Conservation (phyloP, 1,139 yeast species). For the Diutina catenulata region DNA sequence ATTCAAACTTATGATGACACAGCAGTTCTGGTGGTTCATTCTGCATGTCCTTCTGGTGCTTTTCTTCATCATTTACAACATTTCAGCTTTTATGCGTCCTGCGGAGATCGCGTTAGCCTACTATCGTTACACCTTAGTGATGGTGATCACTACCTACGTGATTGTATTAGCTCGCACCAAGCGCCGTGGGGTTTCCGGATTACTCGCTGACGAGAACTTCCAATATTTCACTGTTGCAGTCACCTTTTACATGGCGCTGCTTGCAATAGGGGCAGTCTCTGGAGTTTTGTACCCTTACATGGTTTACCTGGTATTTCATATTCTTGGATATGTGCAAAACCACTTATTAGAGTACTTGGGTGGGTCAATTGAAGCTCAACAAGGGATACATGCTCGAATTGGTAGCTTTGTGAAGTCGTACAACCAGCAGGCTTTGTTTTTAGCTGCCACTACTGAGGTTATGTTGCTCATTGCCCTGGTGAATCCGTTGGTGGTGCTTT, state of each 20-base stretch:
- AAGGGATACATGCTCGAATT: constrained; percentile 13
- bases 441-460: constrained; percentile 38
- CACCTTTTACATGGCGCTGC: background rate
- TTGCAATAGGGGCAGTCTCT: background rate
- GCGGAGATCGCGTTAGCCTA: background rate
- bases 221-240: constrained; percentile 1
- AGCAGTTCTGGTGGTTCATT: constrained; percentile 5
- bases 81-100: background rate
- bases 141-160: constrained; percentile 2
- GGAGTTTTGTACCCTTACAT: background rate
- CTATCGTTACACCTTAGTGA: constrained; percentile 1
- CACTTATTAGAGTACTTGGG: background rate
- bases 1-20: background rate
- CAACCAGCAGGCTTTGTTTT: constrained; percentile 33
- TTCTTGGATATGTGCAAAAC: background rate
- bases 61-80: background rate
- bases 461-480: constrained; percentile 11
- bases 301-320: constrained; percentile 3
- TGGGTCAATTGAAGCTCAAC: background rate
- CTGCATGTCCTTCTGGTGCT: constrained; percentile 3
- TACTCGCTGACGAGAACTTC: background rate
- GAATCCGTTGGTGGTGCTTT: constrained; percentile 12
- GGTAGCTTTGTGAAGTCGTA: constrained; percentile 24
- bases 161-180: background rate
- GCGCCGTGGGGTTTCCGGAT: background rate